A percentile compares a stretch with the other conserved stretches of the same genome.
Evolutionary conservation across 495 filamentous ascomycete genomes (phyloP).

Genomic region (Hypoxylon perforatum): DNA sequence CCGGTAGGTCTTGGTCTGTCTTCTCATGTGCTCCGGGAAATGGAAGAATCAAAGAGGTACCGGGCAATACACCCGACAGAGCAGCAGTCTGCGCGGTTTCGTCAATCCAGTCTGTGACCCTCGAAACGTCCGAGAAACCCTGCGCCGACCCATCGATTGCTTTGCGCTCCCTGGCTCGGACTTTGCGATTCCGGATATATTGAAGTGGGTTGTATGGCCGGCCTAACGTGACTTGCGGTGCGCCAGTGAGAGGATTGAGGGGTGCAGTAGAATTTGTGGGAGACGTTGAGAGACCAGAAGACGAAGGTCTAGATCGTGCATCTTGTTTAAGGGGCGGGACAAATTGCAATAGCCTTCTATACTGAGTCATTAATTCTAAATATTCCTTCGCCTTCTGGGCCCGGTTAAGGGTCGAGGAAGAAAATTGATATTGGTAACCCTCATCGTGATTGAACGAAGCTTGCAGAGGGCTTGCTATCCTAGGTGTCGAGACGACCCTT

Average conservation of each 20-base stretch:
- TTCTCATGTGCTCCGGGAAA: conserved; percentile 58
- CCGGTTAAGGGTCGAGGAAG: conserved; percentile 78
- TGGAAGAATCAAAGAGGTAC: conserved; percentile 58
- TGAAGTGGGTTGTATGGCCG: conserved; percentile 88
- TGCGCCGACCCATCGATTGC: conserved; percentile 75
- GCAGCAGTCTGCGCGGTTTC: conserved; percentile 65
- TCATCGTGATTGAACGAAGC: conserved; percentile 54
- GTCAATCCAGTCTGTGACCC: conserved; percentile 80
- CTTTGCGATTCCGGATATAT: conserved; percentile 83
- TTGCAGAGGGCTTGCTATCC: conserved; percentile 56
- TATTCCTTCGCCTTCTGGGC: conserved; percentile 81
- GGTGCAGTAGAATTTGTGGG: conserved; percentile 37
- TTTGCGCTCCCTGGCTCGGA: conserved; percentile 77
- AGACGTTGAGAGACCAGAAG: conserved; percentile 45
- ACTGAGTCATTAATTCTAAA: conserved; percentile 83
- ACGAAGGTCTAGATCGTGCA: conserved; percentile 37
- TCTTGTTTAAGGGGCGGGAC: conserved; percentile 75
- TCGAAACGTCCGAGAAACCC: conserved; percentile 77
- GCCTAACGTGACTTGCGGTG: conserved; percentile 51
- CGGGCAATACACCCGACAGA: conserved; percentile 37
- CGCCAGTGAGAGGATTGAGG: conserved; percentile 19
- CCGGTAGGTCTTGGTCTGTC: conserved; percentile 45
- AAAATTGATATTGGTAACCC: conserved; percentile 70
- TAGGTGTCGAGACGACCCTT: conserved; percentile 46
- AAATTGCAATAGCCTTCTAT: conserved; percentile 77